These are phyloP conservation scores for Yamadazyma philogaea DNA, from an alignment of 805 yeast genomes.

Conservation along the genomic window DNA sequence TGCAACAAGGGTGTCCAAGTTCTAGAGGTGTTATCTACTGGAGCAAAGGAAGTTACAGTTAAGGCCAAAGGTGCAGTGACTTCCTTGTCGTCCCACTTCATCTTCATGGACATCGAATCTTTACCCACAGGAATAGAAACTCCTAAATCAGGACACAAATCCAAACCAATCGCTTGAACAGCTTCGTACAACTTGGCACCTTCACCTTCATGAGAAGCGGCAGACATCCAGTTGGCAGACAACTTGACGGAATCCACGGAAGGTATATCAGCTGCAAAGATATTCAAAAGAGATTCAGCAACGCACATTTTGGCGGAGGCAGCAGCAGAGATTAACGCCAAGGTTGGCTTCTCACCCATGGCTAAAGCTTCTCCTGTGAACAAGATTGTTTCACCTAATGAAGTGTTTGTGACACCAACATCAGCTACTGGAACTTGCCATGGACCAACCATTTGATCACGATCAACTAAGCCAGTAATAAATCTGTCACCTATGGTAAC, in stretches of 20 bases:
- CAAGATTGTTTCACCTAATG: slow-evolving; percentile 70
- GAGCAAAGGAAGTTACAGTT: slow-evolving; percentile 86
- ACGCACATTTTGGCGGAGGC: slow-evolving; percentile 95
- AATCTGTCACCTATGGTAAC: slow-evolving; percentile 98
- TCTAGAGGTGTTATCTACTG: slow-evolving; percentile 76
- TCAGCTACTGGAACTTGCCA: slow-evolving; percentile 99
- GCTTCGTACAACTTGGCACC: slow-evolving; percentile 95
- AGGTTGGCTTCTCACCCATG: slow-evolving; percentile 92
- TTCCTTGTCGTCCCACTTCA: slow-evolving; percentile 92
- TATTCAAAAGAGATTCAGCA: slow-evolving; percentile 87
- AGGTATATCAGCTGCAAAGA: slow-evolving; percentile 85
- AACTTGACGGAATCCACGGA: slow-evolving; percentile 72
- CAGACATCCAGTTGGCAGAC: slow-evolving; percentile 99
- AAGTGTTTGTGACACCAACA: slow-evolving; percentile 92
- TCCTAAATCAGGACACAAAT: slow-evolving; percentile 89
- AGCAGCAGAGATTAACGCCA: slow-evolving; percentile 82
- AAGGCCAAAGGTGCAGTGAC: slow-evolving; percentile 95
- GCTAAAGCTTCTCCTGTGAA: slow-evolving; percentile 96
- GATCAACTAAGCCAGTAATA: slow-evolving; percentile 94
- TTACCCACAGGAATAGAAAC: slow-evolving; percentile 96
- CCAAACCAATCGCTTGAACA: slow-evolving; percentile 93
- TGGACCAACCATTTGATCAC: slow-evolving; percentile 99
- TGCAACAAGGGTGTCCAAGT: slow-evolving; percentile 94
- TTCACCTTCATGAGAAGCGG: slow-evolving; percentile 92
- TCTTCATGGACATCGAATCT: slow-evolving; percentile 99